Evolutionary conservation across 139 green algal genomes (phyloP), one percentile per base, ranked within the genome.

Genomic region (Diplosphaera chodatii): DNA sequence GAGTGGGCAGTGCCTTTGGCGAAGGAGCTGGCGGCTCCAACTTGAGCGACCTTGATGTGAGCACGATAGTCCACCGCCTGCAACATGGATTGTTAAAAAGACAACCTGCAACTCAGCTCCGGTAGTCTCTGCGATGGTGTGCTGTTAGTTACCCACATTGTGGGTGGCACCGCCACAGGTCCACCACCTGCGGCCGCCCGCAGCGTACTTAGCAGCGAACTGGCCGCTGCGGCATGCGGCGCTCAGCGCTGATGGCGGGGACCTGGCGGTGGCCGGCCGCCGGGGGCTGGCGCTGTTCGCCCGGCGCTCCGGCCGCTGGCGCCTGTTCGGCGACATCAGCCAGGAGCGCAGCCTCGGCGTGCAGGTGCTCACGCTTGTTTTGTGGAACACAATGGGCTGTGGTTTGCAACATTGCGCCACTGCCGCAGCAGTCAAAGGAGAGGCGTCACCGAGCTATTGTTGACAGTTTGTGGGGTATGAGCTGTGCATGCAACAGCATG

Each of bases 301-400:
- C 78, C 68, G 87, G 3, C 75, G 80, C 30, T 77, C 67, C 25
- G 77, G 84, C 34, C 71, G 67, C 31, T 96, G 87, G 91, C 85
- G 88, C 16, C 72, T 97, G 62, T 96, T 97, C 76, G 91, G 92
- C 0, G 91, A 97, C 77, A 80, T 95, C 34, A 86, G 76, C 31
- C 92, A 97, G 82, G 92, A 96, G 78, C 68, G 82, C n/a, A 55
- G 70, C 2, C 63, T 86, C 16, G 55, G 76, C 66, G 85, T 84
- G 71, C 69, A 78, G 40, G 70, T 75, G 37, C 1, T 69, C 10
- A 10, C 16, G 8, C 13, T 13, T n/a, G n/a, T n/a, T n/a, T n/a
- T n/a, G n/a, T n/a, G n/a, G n/a, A n/a, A n/a, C n/a, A n/a, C n/a
- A n/a, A n/a, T n/a, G n/a, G n/a, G n/a, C n/a, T n/a, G n/a, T n/a